Base-by-base conservation (phyloP, 768 basidiomycete genomes). In the Cystofilobasidium bisporidii region DNA sequence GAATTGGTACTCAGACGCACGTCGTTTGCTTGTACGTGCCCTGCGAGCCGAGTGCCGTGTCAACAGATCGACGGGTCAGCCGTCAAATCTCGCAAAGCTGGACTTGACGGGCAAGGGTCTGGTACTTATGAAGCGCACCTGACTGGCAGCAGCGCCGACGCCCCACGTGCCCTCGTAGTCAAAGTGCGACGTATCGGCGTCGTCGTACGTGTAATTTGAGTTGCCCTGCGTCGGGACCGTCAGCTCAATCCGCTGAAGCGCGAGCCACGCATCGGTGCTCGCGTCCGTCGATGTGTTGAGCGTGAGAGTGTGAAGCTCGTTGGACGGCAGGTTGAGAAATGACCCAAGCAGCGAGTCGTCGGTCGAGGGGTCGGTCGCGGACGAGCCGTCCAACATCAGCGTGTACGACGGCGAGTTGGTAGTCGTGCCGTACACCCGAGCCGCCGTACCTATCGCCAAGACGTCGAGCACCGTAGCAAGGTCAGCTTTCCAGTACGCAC, bases 1-100 rank as follows among this genome's bases (percentile, higher is more conserved):
- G n/a, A 47, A 47, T 5, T 18, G 11, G 45, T 20, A 47, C 20
- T 3, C 22, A 6, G 2, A 48, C 20, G 47, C 15, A 48, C 47
- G 61, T 68, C 18, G 67, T 68, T 58, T 63, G 61, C 24, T 32
- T 53, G 36, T 68, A 68, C 18, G 67, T 66, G n/a, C 65, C 65
- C 65, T 66, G 36, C n/a, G 26, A 33, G 30, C 36, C n/a, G n/a
- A n/a, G n/a, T n/a, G n/a, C n/a, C n/a, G n/a, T n/a, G n/a, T n/a
- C n/a, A n/a, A n/a, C n/a, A n/a, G n/a, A n/a, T n/a, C n/a, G n/a
- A n/a, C n/a, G n/a, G n/a, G n/a, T n/a, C n/a, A n/a, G n/a, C n/a
- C n/a, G n/a, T n/a, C n/a, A n/a, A n/a, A n/a, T n/a, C n/a, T n/a
- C n/a, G n/a, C n/a, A n/a, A n/a, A n/a, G n/a, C n/a, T n/a, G n/a